Evolutionary conservation across 139 green algal genomes (phyloP), one percentile per base, ranked within the genome.

Genomic region (Picochlorum sp.): DNA sequence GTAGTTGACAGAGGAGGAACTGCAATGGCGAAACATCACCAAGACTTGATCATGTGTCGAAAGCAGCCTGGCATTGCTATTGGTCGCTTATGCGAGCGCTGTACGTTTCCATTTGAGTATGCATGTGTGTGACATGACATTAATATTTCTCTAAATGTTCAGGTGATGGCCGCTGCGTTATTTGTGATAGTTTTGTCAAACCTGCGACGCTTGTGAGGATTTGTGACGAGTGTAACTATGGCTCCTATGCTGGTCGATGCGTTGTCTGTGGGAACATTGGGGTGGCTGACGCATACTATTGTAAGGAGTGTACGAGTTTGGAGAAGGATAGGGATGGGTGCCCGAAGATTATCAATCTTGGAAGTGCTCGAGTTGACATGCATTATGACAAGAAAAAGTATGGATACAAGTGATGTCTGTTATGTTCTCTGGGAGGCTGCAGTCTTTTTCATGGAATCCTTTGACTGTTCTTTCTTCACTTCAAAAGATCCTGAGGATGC

Each of bases 171-270:
- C 96, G 96, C 63, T 98, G 92, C 75, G 88, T 95, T 5, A 87
- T 98, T 15, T 99, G 94, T 57, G 94, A 99, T 74, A 94, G 82
- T 1, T 96, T 95, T 69, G 94, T 99, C 52, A 80, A 92, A 8
- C 94, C 94, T 2, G 83, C 79, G 49, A 97, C 89, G 20, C 78
- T 99, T n/a, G 94, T 98, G 23, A 78, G 94, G 3, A 83, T 99
- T 0, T 99, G 94, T 65, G 94, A 99, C 58, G 94, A 99, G 76
- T 99, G 94, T 80, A 98, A 98, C 80, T 99, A 98, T 60, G 93
- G 93, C 13, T 87, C 75, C 9, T 94, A 95, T 54, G 83, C 91
- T 64, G 94, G 94, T 16, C 79, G 92, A n/a, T 99, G 93, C 69
- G 90, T 97, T 20, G 96, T 99, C 45, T 98, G 91, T 66, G 90